phyloP scores from a whole-genome alignment of 164 flowering plant species.

The Kalanchoe fedtschenkoi region DNA sequence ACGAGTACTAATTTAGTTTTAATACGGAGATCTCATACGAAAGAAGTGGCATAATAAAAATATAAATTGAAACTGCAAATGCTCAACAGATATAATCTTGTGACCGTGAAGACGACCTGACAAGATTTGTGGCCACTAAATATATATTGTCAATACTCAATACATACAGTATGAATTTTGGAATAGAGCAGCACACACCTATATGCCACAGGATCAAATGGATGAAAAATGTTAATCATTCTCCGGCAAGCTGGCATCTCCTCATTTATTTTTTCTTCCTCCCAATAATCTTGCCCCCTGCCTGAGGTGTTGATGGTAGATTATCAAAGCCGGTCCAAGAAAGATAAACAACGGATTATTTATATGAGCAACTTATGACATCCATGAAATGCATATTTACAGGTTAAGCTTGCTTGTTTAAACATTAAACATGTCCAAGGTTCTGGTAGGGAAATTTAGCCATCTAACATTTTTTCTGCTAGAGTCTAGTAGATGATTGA shows the following conservation, averaged over 20 bases:
- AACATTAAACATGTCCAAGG: not conserved
- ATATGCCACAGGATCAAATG: slow-evolving; percentile 98
- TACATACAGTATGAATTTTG: not conserved
- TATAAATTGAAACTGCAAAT: not conserved
- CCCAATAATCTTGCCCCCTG: slow-evolving; percentile 80
- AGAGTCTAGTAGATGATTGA: not conserved
- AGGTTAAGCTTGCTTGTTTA: not conserved
- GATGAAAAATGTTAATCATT: slow-evolving; percentile 95
- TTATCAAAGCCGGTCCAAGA: not conserved
- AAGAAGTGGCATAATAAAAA: not conserved
- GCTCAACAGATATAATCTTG: too few relatives aligned
- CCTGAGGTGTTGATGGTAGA: slow-evolving; percentile 29
- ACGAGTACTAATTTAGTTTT: too few relatives aligned
- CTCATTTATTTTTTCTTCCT: slow-evolving; percentile 64
- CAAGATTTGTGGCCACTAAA: not conserved
- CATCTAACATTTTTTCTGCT: not conserved
- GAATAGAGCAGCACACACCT: slow-evolving; percentile 31
- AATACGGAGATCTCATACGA: not conserved
- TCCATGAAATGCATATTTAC: not conserved
- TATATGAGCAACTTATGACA: too few relatives aligned
- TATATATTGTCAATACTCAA: not conserved
- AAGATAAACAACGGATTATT: too few relatives aligned
- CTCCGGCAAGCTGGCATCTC: slow-evolving; percentile 87
- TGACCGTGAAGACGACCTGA: not conserved
- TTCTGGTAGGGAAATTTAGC: too few relatives aligned